Evolutionary conservation across 352 stramenopile genomes (phyloP), one percentile per base, ranked within the genome.

Genomic region (Phytophthora citrophthora): DNA sequence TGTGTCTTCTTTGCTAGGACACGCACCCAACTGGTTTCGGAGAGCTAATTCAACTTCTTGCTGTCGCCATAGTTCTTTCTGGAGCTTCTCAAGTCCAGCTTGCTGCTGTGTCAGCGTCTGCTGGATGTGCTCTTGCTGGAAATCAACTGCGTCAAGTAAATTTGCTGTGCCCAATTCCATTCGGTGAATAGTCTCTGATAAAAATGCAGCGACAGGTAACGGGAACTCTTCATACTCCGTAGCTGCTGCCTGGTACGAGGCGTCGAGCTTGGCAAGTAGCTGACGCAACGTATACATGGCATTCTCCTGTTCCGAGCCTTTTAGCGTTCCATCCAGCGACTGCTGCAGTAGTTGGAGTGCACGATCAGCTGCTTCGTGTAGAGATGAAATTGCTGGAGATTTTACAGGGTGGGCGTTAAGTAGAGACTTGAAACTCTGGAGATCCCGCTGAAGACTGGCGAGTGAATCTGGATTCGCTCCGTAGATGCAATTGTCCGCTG

Each of bases 161-260:
- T 76, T 87, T 4, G 79, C 82, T 0, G 77, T 87, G 3, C 82
- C 82, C 11, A 88, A 52, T 24, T 91, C 79, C 82, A 91, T 91
- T 24, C 73, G 74, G 34, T 76, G 77, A 41, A 83, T 74, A n/a
- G 70, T 59, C n/a, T 72, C 55, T 1, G 70, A 65, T 12, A 89
- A 36, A 20, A 86, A 81, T 13, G 53, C 45, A 7, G 62, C 36
- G 13, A 16, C 56, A 26, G 61, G 43, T 12, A 74, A 52, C 12
- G 26, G 36, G 4, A 62, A 44, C 10, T 64, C 60, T 1, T 70
- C 53, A 15, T 74, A 54, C 11, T 72, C 70, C 15, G 34, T 29
- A 20, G 26, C 36, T 44, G 48, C 52, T 64, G 52, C 9, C 46
- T 68, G 71, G 8, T 57, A 58, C 2, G 77, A 44, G 3, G 79